Conservation (phyloP, 2,329 filamentous ascomycete genomes). For the Botrytis hyacinthi region DNA sequence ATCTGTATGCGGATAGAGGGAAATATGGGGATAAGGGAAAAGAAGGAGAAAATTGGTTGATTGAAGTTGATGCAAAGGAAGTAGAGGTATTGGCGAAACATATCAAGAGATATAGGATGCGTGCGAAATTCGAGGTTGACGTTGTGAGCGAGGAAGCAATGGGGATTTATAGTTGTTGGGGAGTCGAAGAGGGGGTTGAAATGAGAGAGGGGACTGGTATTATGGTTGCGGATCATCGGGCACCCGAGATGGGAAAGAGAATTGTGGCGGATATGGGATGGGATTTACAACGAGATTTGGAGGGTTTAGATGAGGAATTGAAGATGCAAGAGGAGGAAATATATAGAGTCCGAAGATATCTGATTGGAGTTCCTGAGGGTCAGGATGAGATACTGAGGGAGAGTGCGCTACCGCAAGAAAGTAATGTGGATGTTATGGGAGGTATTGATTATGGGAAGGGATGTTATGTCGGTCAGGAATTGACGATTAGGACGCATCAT, state of each 20-base stretch:
- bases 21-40: not conserved
- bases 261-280: constrained; percentile 43
- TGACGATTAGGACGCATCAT: constrained; percentile 94
- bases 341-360: constrained; percentile 57
- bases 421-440: constrained; percentile 80
- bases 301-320: constrained; percentile 35
- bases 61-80: constrained; percentile 77
- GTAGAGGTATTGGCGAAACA: constrained; percentile 63
- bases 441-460: constrained; percentile 94
- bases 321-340: not conserved
- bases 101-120: constrained; percentile 80
- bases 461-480: constrained; percentile 94
- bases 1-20: constrained; percentile 14
- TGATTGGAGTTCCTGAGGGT: constrained; percentile 82
- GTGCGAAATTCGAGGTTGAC: constrained; percentile 72
- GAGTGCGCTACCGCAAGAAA: constrained; percentile 77
- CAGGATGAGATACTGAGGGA: constrained; percentile 72
- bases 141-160: constrained; percentile 64
- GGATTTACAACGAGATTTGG: constrained; percentile 40
- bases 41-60: constrained; percentile 18
- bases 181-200: constrained; percentile 14
- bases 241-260: constrained; percentile 56
- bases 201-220: constrained; percentile 24
- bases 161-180: constrained; percentile 72
- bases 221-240: constrained; percentile 48